Base-by-base conservation (phyloP, 345 rosid species). In the Rhizophora mangle region DNA sequence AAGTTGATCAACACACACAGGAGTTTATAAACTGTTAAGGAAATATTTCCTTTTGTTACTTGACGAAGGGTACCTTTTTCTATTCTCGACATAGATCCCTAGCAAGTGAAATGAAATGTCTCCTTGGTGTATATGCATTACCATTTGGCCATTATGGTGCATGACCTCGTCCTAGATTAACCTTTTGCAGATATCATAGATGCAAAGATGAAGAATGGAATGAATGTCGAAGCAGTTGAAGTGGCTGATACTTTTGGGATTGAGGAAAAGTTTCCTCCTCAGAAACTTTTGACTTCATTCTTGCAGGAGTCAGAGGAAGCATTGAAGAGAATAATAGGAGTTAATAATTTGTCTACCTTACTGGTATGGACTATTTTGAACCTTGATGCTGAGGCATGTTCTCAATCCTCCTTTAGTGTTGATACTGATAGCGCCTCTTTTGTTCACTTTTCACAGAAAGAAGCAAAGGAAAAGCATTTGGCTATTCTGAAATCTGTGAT, bases 141-240 rank as follows among this genome's bases (percentile, higher is more conserved):
- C 15, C 19, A 43, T 8, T n/a, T 56, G 83, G 31, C 69, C 36
- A 37, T 19, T 22, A 6, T 56, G 0, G 2, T 66, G 60, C 11
- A 26, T 32, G 65, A 52, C 30, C 65, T 68, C 24, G 19, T 60
- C 11, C 22, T 10, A 26, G 74, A 29, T 67, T 27, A 54, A 74
- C 7, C 57, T 64, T 31, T 76, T 55, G 61, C 85, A 91, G 97
- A 73, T 71, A 72, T 89, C 54, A 72, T 88, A 67, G 83, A 79
- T 66, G 71, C 68, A 75, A 77, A 81, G 86, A 79, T 77, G 76
- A 86, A 77, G 81, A 80, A 69, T 60, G 84, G 86, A 60, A 73
- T 75, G 82, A 81, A 76, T 71, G 65, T 84, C n/a, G 84, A 89
- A 69, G 92, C 96, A 66, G 79, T 87, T 61, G 91, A 89, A 71